These are phyloP conservation scores for Xylaria grammica DNA, from an alignment of 495 filamentous ascomycete genomes.

Conservation along the genomic window DNA sequence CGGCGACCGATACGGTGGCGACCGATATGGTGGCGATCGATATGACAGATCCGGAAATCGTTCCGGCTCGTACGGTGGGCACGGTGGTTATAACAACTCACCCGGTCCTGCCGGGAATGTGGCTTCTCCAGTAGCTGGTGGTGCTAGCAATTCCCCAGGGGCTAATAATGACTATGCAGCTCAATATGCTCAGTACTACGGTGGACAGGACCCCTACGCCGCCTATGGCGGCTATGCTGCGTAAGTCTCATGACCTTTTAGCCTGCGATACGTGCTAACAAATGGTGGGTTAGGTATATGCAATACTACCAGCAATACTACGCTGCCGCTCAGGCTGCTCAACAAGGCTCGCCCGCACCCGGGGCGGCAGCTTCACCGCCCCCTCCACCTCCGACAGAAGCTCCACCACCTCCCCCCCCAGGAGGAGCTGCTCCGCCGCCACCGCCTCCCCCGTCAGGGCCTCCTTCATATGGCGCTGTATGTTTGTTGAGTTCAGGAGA, in stretches of 20 bases:
- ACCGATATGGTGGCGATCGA: conserved; percentile 41
- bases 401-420: conserved; percentile 69
- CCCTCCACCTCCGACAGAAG: conserved; percentile 65
- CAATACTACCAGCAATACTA: conserved; percentile 72
- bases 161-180: conserved; percentile 67
- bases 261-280: background rate
- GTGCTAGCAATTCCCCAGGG: conserved; percentile 41
- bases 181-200: conserved; percentile 86
- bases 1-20: conserved; percentile 44
- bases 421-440: conserved; percentile 53
- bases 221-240: conserved; percentile 84
- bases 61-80: conserved; percentile 42
- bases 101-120: conserved; percentile 29
- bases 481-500: conserved; percentile 59
- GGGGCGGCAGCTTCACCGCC: conserved; percentile 59
- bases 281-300: conserved; percentile 59
- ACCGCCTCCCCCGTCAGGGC: conserved; percentile 67
- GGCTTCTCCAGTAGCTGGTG: conserved; percentile 41
- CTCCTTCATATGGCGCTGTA: conserved; percentile 66
- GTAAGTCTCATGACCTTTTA: conserved; percentile 36
- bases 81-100: conserved; percentile 47
- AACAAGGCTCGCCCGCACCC: conserved; percentile 45
- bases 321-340: conserved; percentile 57
- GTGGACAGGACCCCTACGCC: conserved; percentile 81
- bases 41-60: conserved; percentile 39